Evolutionary conservation across 2,329 filamentous ascomycete genomes (phyloP).

Genomic region (Claviceps sp.): DNA sequence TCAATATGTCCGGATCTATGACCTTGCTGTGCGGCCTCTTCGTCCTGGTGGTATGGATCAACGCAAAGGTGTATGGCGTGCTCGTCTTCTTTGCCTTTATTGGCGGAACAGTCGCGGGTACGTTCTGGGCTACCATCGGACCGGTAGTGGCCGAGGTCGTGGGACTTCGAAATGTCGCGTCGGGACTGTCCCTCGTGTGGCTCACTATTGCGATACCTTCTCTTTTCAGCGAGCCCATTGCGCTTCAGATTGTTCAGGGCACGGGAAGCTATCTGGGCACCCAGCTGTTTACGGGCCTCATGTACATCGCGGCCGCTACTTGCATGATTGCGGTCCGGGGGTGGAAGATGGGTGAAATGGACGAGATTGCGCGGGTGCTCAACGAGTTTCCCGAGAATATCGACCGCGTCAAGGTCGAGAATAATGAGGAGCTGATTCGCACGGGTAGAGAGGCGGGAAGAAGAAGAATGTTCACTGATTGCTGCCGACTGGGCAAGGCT

Average conservation of each 20-base stretch:
- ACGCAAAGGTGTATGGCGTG: constrained; percentile 48
- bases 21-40: constrained; percentile 53
- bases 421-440: constrained; percentile 16
- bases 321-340: constrained; percentile 21
- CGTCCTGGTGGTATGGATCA: constrained; percentile 60
- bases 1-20: constrained; percentile 57
- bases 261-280: constrained; percentile 36
- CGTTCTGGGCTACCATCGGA: constrained; percentile 55
- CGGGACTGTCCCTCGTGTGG: constrained; percentile 58
- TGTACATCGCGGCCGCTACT: constrained; percentile 39
- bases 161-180: constrained; percentile 53
- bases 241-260: constrained; percentile 35
- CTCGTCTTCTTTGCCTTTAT: constrained; percentile 59
- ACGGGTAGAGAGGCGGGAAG: constrained; percentile 17
- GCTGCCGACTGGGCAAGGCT: constrained; percentile 16
- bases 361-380: constrained; percentile 18
- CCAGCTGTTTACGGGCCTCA: constrained; percentile 46
- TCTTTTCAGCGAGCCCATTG: constrained; percentile 55
- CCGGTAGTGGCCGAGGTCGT: constrained; percentile 65
- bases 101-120: constrained; percentile 58
- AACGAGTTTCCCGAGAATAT: constrained; percentile 17
- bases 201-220: constrained; percentile 55
- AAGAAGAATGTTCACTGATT: constrained; percentile 19
- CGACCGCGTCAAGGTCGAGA: constrained; percentile 17
- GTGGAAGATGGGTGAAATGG: constrained; percentile 25